A percentile compares a stretch with the other conserved stretches of the same genome.
Evolutionary conservation across 2,329 filamentous ascomycete species (phyloP).

Genomic region (Daldinia eschscholtzii): DNA sequence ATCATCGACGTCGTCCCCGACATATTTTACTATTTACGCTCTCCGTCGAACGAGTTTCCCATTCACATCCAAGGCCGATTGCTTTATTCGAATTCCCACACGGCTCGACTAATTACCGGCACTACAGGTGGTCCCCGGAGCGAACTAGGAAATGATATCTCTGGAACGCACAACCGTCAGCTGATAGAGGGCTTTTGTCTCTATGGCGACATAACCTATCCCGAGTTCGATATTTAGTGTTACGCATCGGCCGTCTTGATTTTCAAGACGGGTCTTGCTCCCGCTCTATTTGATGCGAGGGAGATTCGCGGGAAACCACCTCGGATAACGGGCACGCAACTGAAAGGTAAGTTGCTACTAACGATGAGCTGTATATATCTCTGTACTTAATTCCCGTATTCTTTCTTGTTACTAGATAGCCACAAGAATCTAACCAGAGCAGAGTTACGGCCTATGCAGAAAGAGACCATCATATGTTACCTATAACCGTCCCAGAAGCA

Average conservation of each 20-base stretch:
- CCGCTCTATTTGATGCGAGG: not conserved
- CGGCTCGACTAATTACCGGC: constrained; percentile 7
- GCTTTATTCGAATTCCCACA: not conserved
- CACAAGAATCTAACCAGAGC: constrained; percentile 6
- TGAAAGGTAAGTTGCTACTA: not conserved
- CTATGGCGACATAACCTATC: constrained; percentile 4
- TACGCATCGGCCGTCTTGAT: not conserved
- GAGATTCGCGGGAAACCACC: not conserved
- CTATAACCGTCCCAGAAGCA: not conserved
- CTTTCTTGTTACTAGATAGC: not conserved
- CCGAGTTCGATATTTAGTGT: not conserved
- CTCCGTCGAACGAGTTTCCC: constrained; percentile 8
- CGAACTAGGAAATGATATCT: not conserved
- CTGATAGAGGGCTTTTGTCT: constrained; percentile 7
- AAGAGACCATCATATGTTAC: not conserved
- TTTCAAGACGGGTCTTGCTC: not conserved
- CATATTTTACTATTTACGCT: constrained; percentile 15
- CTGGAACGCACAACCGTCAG: not conserved
- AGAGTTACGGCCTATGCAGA: constrained; percentile 2
- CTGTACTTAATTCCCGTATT: not conserved
- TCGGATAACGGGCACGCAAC: not conserved
- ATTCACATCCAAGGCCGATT: not conserved
- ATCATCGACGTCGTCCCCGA: not conserved
- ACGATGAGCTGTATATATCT: not conserved
- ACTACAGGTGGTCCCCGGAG: not conserved